Conservation (phyloP, 768 basidiomycete genomes). For the Boletus sensibilis region DNA sequence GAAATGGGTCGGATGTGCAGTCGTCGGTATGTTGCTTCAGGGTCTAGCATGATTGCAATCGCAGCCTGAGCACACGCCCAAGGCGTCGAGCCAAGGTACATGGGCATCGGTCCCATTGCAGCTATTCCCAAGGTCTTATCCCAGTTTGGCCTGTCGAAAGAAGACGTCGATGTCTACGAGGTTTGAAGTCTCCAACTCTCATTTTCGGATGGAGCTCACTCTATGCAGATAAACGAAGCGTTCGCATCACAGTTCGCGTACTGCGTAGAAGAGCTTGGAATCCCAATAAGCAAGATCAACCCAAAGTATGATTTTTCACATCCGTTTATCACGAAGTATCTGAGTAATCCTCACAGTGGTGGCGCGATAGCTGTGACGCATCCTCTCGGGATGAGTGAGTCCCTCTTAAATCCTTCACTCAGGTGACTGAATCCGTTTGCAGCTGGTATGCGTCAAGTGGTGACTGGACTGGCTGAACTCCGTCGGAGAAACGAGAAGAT, state of each 20-base stretch:
- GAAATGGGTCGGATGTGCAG: constrained; percentile 76
- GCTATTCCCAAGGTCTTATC: constrained; percentile 71
- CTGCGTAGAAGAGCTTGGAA: constrained; percentile 75
- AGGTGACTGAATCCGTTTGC: constrained; percentile 17
- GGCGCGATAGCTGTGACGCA: constrained; percentile 84
- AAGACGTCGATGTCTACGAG: constrained; percentile 77
- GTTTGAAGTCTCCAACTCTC: constrained; percentile 33
- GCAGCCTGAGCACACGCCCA: not conserved
- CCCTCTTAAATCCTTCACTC: not conserved
- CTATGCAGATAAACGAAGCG: constrained; percentile 76
- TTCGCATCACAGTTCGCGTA: constrained; percentile 95
- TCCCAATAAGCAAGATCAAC: constrained; percentile 82
- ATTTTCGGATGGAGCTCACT: not conserved
- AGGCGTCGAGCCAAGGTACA: constrained; percentile 76
- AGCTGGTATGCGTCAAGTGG: constrained; percentile 86
- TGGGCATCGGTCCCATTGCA: constrained; percentile 73
- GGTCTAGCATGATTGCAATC: not conserved
- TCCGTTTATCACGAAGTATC: not conserved
- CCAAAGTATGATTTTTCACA: constrained; percentile 56
- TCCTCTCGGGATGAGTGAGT: constrained; percentile 81
- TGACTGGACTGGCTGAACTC: constrained; percentile 84
- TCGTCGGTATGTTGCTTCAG: constrained; percentile 57
- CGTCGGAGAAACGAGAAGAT: constrained; percentile 64
- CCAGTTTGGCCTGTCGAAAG: constrained; percentile 59
- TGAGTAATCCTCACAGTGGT: constrained; percentile 48